These are phyloP conservation scores for Syzygium aromaticum DNA, from an alignment of 345 rosid genomes.

Conservation along the genomic window DNA sequence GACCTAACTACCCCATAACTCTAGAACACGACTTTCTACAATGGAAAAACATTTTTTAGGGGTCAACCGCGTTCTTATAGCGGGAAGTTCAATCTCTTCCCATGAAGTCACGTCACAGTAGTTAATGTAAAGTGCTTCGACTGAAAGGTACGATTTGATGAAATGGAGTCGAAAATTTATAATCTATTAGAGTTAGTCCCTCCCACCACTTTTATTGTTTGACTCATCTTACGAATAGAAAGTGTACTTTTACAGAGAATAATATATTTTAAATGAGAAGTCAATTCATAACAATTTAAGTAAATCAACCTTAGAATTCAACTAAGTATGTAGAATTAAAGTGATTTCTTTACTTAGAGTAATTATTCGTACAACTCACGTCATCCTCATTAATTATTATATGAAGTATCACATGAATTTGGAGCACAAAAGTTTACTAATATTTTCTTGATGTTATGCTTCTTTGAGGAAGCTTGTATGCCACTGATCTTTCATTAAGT, in stretches of 20 bases:
- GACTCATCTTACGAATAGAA: background rate
- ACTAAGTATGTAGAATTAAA: background rate
- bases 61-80: background rate
- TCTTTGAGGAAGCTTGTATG: background rate
- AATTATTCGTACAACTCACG: background rate
- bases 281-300: background rate
- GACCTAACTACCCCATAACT: background rate
- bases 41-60: background rate
- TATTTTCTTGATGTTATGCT: background rate
- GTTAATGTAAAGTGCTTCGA: background rate
- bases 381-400: background rate
- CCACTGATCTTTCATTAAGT: background rate
- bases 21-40: background rate
- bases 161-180: background rate
- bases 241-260: background rate
- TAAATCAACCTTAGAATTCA: background rate
- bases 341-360: background rate
- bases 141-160: background rate
- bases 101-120: fast-evolving
- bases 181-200: fast-evolving
- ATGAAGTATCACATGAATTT: background rate
- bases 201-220: background rate
- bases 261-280: background rate
- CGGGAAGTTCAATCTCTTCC: background rate
- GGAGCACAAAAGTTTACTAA: background rate